phyloP scores from a whole-genome alignment of 2,329 filamentous ascomycete species.

The Cladophialophora psammophila region DNA sequence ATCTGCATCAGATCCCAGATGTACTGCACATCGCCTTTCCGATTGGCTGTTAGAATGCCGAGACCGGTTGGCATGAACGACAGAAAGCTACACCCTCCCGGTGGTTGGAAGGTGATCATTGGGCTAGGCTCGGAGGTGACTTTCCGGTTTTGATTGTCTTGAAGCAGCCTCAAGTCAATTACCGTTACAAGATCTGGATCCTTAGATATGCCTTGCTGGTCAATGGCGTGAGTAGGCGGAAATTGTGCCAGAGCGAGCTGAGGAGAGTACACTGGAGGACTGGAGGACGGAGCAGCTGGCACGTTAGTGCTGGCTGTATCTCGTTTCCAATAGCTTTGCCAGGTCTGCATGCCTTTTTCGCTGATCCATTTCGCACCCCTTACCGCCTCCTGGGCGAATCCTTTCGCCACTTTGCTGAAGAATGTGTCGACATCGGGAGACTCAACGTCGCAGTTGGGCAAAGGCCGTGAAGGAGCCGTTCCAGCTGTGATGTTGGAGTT shows the following conservation, averaged over 20 bases:
- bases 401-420: constrained; percentile 56
- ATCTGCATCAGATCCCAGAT: constrained; percentile 60
- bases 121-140: constrained; percentile 46
- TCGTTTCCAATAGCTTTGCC: constrained; percentile 60
- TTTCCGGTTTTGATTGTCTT: constrained; percentile 45
- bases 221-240: constrained; percentile 56
- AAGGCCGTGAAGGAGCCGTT: constrained; percentile 52
- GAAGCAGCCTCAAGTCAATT: constrained; percentile 54
- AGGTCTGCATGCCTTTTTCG: constrained; percentile 57
- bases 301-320: constrained; percentile 42
- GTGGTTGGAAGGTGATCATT: constrained; percentile 55
- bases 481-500: constrained; percentile 53
- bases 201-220: constrained; percentile 44
- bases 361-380: constrained; percentile 59
- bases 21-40: constrained; percentile 59
- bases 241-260: constrained; percentile 49
- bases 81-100: constrained; percentile 58
- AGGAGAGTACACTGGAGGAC: constrained; percentile 41
- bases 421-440: constrained; percentile 57
- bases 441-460: constrained; percentile 54
- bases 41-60: constrained; percentile 56
- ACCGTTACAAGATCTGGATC: constrained; percentile 57
- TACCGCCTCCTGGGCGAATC: constrained; percentile 58
- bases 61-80: constrained; percentile 58
- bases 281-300: constrained; percentile 43